Base-by-base conservation (phyloP, 331 rosid species). In the Acacia concinna region DNA sequence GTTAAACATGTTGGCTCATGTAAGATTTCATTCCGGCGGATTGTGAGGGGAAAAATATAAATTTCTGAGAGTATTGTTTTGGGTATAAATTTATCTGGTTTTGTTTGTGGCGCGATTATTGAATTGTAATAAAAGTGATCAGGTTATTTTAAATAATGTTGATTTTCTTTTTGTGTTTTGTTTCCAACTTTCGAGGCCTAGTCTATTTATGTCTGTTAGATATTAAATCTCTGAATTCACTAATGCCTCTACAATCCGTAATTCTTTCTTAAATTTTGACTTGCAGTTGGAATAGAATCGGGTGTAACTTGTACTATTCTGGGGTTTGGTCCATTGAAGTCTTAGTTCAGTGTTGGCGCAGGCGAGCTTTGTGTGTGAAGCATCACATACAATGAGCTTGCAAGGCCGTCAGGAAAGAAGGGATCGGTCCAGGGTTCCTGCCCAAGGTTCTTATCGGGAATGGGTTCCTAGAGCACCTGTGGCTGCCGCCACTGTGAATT, bases 401-500 rank as follows among this genome's bases (percentile, higher is more conserved):
- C 87, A 82, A 62, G 83, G 38, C 72, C 84, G 69, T 46, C 83
- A 65, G 74, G 93, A 86, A 71, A 76, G 90, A 10, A 86, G 90
- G 80, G 91, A 84, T 66, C 86, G 90, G 84, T 78, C 88, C 13
- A 86, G 85, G 82, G 32, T 78, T 38, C 83, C 88, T 32, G 77
- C 85, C 60, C 87, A 86, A 57, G 21, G 79, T 67, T 59, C 86
- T 83, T 89, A 90, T 52, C 92, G 75, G 37, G 88, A 85, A 74
- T 93, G 96, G 97, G 76, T 93, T 27, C 93, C 84, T 0, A 89
- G 91, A 82, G 89, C 83, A 20, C 57, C 93, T 68, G 23, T 76
- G 5, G 23, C 67, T 18, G 11, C 81, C 8, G 12, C 74, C 46
- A 28, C 57, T 31, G 2, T 13, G 25, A 31, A 86, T 27, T 28